Conservation (phyloP, 768 basidiomycete genomes). For the Lentinula aciculospora region DNA sequence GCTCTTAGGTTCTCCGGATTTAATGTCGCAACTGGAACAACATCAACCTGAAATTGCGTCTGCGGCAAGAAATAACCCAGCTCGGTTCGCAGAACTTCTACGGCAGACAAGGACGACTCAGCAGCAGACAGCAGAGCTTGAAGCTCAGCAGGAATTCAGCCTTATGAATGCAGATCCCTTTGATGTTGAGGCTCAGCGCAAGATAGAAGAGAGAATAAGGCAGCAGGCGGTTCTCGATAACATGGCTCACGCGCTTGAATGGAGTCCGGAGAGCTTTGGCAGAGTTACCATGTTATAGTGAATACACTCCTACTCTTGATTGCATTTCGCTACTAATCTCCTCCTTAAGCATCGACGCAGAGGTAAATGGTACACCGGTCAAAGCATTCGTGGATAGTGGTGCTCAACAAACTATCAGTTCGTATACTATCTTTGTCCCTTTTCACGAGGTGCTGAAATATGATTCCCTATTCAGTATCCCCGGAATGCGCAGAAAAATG, state of each 20-base stretch:
- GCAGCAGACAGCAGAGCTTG: slow-evolving; percentile 46
- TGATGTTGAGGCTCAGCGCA: slow-evolving; percentile 85
- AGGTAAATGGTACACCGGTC: slow-evolving; percentile 86
- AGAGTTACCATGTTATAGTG: slow-evolving; percentile 96
- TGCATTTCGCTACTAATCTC: not conserved
- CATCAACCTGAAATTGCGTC: slow-evolving; percentile 75
- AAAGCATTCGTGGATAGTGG: slow-evolving; percentile 99
- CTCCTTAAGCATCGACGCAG: slow-evolving; percentile 72
- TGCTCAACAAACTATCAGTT: slow-evolving; percentile 95
- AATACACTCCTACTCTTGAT: slow-evolving; percentile 23
- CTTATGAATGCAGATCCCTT: slow-evolving; percentile 83
- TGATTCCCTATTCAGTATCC: slow-evolving; percentile 52
- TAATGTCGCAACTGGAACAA: slow-evolving; percentile 74
- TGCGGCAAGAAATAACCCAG: slow-evolving; percentile 64
- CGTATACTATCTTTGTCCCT: slow-evolving; percentile 20
- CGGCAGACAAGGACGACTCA: slow-evolving; percentile 49
- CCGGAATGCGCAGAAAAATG: slow-evolving; percentile 90
- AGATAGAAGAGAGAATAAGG: slow-evolving; percentile 90
- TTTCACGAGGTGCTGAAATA: not conserved
- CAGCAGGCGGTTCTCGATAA: slow-evolving; percentile 90
- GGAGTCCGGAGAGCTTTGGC: slow-evolving; percentile 90
- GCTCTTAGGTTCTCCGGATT: slow-evolving; percentile 72
- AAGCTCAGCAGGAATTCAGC: slow-evolving; percentile 55
- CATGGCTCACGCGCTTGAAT: slow-evolving; percentile 90
- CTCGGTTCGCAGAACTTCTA: slow-evolving; percentile 71